These are phyloP conservation scores for Claviceps cyperi DNA, from an alignment of 2,329 filamentous ascomycete species.

Conservation along the genomic window DNA sequence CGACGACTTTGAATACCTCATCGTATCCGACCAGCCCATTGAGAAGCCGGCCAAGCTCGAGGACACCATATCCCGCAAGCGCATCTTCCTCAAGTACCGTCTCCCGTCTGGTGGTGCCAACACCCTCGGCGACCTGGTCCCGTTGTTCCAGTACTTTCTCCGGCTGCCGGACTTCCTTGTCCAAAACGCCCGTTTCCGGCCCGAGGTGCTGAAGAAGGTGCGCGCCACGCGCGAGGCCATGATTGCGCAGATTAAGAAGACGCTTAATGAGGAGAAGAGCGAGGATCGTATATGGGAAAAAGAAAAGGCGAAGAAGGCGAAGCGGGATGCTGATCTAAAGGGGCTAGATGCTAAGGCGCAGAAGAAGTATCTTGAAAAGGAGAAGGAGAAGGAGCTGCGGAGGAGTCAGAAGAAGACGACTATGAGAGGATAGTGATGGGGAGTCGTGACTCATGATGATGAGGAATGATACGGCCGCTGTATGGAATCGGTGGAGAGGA, in stretches of 20 bases:
- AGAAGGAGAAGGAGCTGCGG: constrained; percentile 58
- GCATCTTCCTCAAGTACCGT: constrained; percentile 64
- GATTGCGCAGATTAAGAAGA: constrained; percentile 63
- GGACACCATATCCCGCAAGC: constrained; percentile 74
- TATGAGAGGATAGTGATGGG: constrained; percentile 27
- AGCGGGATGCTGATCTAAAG: constrained; percentile 72
- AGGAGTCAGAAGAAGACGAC: constrained; percentile 41
- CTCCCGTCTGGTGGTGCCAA: constrained; percentile 40
- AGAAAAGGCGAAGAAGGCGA: constrained; percentile 70
- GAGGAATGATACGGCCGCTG: too few species aligned
- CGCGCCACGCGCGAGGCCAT: constrained; percentile 66
- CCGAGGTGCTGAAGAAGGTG: constrained; percentile 79
- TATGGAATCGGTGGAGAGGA: too few species aligned
- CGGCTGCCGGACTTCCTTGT: constrained; percentile 75
- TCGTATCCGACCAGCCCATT: constrained; percentile 77
- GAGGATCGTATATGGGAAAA: constrained; percentile 61
- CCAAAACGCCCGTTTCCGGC: constrained; percentile 66
- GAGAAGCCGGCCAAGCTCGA: constrained; percentile 78
- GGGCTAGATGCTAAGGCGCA: constrained; percentile 68
- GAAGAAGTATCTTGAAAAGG: constrained; percentile 72
- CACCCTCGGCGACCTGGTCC: constrained; percentile 50
- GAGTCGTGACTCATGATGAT: too few species aligned
- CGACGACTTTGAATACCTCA: constrained; percentile 66
- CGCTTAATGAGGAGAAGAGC: constrained; percentile 64
- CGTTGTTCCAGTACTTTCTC: constrained; percentile 69